Conservation (phyloP, 352 stramenopile species). For the Phytophthora nicotianae region DNA sequence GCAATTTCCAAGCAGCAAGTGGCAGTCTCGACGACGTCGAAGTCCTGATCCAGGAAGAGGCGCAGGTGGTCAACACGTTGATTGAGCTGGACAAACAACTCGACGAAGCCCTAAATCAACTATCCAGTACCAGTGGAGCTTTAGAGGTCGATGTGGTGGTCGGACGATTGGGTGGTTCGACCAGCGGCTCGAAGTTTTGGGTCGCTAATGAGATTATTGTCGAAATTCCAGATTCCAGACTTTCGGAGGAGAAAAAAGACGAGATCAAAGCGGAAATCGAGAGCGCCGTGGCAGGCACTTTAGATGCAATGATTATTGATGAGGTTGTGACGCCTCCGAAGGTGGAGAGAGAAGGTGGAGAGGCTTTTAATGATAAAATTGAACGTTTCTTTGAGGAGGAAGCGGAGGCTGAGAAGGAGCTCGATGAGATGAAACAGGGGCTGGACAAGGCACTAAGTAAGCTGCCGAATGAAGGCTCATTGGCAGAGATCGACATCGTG, state of each 20-base stretch:
- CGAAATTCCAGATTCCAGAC: conserved; percentile 6
- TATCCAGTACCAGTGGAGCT: conserved; percentile 13
- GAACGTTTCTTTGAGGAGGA: conserved; percentile 25
- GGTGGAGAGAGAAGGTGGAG: background rate
- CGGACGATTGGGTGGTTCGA: background rate
- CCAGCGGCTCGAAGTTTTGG: background rate
- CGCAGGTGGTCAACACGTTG: conserved; percentile 22
- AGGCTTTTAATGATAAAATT: conserved; percentile 8
- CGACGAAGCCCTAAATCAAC: background rate
- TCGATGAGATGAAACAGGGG: conserved; percentile 19
- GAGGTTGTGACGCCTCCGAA: background rate
- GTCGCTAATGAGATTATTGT: conserved; percentile 28
- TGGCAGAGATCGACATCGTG: conserved; percentile 22
- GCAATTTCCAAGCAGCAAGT: background rate
- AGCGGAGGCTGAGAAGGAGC: conserved; percentile 15
- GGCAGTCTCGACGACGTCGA: conserved; percentile 18
- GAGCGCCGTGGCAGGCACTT: conserved; percentile 5
- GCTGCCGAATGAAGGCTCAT: background rate
- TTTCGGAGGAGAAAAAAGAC: conserved; percentile 23
- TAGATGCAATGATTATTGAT: conserved; percentile 23
- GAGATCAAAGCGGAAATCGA: conserved; percentile 24
- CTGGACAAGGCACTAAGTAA: conserved; percentile 8
- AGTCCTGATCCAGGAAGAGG: conserved; percentile 20
- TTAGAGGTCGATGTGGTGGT: conserved; percentile 25
- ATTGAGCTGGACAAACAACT: conserved; percentile 24